These are phyloP conservation scores for Kalmanozyma brasiliensis DNA, from an alignment of 1,284 basidiomycete species.

Conservation along the genomic window DNA sequence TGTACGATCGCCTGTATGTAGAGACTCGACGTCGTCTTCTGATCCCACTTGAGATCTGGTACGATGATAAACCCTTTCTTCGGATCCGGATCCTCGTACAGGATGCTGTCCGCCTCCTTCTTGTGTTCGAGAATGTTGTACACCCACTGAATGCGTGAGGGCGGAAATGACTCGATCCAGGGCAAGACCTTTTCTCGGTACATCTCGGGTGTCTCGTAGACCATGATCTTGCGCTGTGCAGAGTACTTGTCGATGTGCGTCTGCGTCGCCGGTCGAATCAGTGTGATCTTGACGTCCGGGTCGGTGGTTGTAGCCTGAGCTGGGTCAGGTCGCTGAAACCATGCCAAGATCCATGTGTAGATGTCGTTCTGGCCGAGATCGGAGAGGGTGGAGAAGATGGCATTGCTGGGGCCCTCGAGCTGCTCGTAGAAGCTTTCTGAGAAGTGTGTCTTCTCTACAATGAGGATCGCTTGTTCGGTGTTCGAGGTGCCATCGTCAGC, in stretches of 20 bases:
- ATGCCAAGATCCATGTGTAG: slow-evolving; percentile 64
- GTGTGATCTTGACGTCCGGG: slow-evolving; percentile 61
- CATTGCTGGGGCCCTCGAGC: background rate
- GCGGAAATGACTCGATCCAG: slow-evolving; percentile 60
- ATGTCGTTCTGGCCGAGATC: slow-evolving; percentile 64
- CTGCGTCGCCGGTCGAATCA: slow-evolving; percentile 59
- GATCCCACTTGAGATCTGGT: slow-evolving; percentile 76
- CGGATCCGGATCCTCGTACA: slow-evolving; percentile 75
- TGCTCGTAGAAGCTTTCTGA: slow-evolving; percentile 30
- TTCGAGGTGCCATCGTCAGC: background rate
- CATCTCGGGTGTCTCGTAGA: slow-evolving; percentile 61
- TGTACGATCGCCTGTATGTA: slow-evolving; percentile 68
- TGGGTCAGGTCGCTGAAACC: slow-evolving; percentile 11
- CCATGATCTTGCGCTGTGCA: slow-evolving; percentile 76
- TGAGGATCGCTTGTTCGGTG: slow-evolving; percentile 49
- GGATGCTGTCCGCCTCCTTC: slow-evolving; percentile 81
- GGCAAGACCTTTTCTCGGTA: slow-evolving; percentile 54
- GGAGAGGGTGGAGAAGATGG: slow-evolving; percentile 26
- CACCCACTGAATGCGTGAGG: slow-evolving; percentile 80
- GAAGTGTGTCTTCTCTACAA: slow-evolving; percentile 65
- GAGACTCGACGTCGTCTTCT: slow-evolving; percentile 73
- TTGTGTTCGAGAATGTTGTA: slow-evolving; percentile 83
- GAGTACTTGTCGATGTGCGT: slow-evolving; percentile 76
- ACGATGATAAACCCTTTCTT: slow-evolving; percentile 75
- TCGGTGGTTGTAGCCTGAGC: slow-evolving; percentile 3